Base-by-base conservation (phyloP, 441 rosid genomes). In the Geranium incanum region DNA sequence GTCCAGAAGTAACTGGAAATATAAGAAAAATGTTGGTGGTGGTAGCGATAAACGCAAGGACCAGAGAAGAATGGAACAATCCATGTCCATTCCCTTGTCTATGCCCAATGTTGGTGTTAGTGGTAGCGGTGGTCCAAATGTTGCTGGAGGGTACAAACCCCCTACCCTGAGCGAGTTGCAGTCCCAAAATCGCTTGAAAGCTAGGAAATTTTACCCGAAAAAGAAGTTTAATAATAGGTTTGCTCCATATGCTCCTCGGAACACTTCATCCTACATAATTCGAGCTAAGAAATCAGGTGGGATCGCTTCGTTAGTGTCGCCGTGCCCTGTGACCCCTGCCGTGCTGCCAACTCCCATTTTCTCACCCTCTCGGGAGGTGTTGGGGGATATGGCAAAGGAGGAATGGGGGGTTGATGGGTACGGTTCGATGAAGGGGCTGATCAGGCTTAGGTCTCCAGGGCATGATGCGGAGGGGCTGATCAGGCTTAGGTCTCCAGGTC, bases 371-470 rank as follows among this genome's bases (percentile, higher is more conserved):
- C 84, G 90, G 73, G 99, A 94, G 84, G 89, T 90, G 0, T 73
- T 94, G 74, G 99, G 95, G 11, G 97, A 92, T 74, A 90, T 87
- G 94, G 99, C 97, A 0, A 92, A 92, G 80, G 97, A 94, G 76
- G 97, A 94, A 71, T 94, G 97, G 99, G 97, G 97, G 0, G 97
- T 94, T 55, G 95, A 94, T 86, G 99, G 99, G 8, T 94, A 94
- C 65, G 97, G 99, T 9, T 90, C 99, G 0, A 94, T 94, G 97
- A 94, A 94, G 74, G 99, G 99, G 9, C 68, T 90, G 81, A 94
- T 94, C 65, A 82, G 97, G 83, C 83, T 94, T 4, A 76, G 95
- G 19, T 89, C 91, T 0, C 90, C 87, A n/a, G 93, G 89, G 12
- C 75, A 86, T 69, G 92, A 86, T 11, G 64, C 76, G 11, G 90